Conservation (phyloP, 2,329 filamentous ascomycete genomes). For the Furcasterigmium furcatum region DNA sequence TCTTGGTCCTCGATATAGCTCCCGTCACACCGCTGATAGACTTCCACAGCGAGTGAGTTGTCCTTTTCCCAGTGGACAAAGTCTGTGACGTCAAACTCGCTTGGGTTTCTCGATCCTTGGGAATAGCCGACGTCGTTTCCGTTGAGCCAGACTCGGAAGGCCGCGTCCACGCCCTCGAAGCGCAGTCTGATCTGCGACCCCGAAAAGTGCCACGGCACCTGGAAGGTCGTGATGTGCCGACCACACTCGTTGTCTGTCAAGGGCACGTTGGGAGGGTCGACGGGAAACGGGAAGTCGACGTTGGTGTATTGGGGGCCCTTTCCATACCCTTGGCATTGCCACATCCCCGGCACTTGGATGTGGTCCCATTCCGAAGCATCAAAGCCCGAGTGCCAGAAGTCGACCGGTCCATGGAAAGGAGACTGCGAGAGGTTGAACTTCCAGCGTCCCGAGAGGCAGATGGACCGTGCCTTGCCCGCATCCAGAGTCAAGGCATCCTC, state of each 20-base stretch:
- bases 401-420: conserved; percentile 39
- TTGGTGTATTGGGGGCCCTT: conserved; percentile 67
- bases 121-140: conserved; percentile 66
- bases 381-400: conserved; percentile 33
- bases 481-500: conserved; percentile 43
- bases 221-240: conserved; percentile 58
- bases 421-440: conserved; percentile 45
- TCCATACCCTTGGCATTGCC: conserved; percentile 68
- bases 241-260: conserved; percentile 64
- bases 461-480: conserved; percentile 30
- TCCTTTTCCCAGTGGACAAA: conserved; percentile 37
- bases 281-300: conserved; percentile 63
- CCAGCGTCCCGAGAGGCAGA: conserved; percentile 51
- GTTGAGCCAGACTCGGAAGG: conserved; percentile 71
- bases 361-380: conserved; percentile 39
- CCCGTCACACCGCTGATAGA: conserved; percentile 71
- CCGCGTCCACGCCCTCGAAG: conserved; percentile 73
- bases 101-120: conserved; percentile 69
- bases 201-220: conserved; percentile 41
- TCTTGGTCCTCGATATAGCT: conserved; percentile 71
- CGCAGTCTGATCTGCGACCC: conserved; percentile 59
- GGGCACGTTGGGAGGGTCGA: conserved; percentile 62
- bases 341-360: conserved; percentile 64
- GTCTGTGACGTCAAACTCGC: conserved; percentile 67
- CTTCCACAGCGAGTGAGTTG: conserved; percentile 62